Evolutionary conservation across 192 early-diverging fungal species (phyloP).

Genomic region (Backusella australiensis): DNA sequence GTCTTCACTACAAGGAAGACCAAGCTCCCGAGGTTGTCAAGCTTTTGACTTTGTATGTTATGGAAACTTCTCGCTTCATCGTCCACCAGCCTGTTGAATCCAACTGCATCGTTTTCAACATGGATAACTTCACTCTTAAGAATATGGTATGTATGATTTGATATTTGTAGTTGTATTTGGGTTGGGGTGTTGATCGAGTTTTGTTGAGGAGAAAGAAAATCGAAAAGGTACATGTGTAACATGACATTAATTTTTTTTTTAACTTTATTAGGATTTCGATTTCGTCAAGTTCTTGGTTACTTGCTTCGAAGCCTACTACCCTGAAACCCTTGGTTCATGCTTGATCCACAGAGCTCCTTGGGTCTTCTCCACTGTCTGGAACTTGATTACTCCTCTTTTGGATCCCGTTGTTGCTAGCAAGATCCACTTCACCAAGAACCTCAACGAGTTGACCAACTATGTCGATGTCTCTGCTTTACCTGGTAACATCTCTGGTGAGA

Average conservation of each 20-base stretch:
- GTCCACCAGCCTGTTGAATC: conserved; percentile 67
- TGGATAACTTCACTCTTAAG: conserved; percentile 67
- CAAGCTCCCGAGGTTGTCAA: conserved; percentile 65
- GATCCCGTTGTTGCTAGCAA: conserved; percentile 93
- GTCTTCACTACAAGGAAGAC: conserved; percentile 52
- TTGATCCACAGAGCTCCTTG: conserved; percentile 88
- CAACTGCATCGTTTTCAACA: conserved; percentile 74
- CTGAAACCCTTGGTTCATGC: conserved; percentile 79
- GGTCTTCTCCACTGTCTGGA: conserved; percentile 86
- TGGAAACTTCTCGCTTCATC: conserved; percentile 71
- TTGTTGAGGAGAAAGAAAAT: conserved; percentile 5
- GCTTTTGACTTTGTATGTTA: conserved; percentile 65
- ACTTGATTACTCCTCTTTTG: conserved; percentile 75
- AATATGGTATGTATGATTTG: conserved; percentile 51
- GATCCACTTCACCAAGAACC: conserved; percentile 68
- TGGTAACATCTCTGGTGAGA: conserved; percentile 54
- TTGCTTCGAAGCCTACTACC: conserved; percentile 88
- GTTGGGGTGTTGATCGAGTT: neutral
- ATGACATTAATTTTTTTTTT: neutral
- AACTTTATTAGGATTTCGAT: conserved; percentile 56
- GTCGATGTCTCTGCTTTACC: conserved; percentile 63
- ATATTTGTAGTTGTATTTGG: neutral
- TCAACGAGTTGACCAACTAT: conserved; percentile 60
- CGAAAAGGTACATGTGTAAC: conserved; percentile 7
- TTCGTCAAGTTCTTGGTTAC: conserved; percentile 75